phyloP scores from a whole-genome alignment of 148 eudicot genomes.

The Rhododendron mucronatum region DNA sequence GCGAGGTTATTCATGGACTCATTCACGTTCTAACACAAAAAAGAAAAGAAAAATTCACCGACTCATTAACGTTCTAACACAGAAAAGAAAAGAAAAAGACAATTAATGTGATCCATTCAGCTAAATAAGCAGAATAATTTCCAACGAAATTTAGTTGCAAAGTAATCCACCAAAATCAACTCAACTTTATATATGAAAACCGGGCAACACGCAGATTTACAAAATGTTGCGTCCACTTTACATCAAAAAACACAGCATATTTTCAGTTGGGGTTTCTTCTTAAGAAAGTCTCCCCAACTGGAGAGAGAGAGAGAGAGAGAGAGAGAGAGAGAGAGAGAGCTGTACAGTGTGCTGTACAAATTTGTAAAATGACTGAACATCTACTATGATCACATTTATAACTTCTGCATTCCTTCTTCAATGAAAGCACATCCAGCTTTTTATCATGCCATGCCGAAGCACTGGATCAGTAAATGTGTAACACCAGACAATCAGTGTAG shows the following conservation, averaged over 20 bases:
- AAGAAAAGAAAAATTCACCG: neutral
- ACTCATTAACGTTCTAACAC: neutral
- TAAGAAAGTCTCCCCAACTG: neutral
- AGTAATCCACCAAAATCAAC: neutral
- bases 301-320: neutral
- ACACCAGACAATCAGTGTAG: neutral
- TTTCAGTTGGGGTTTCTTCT: neutral
- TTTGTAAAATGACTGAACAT: neutral
- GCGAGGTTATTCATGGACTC: neutral
- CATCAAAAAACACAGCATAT: neutral
- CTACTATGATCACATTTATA: neutral
- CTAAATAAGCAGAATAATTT: neutral
- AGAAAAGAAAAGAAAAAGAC: neutral
- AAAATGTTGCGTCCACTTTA: constrained; percentile 2
- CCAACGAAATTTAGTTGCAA: neutral
- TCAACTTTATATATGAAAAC: constrained; percentile 7
- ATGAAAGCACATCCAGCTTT: neutral
- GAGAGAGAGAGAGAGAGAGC: constrained; percentile 2
- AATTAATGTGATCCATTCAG: neutral
- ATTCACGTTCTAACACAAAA: neutral
- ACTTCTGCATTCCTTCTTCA: neutral
- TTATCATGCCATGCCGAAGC: neutral
- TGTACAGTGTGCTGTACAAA: constrained; percentile 26
- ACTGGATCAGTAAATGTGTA: neutral
- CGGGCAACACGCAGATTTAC: neutral